These are phyloP conservation scores for Trichoderma asperellum DNA, from an alignment of 2,329 filamentous ascomycete genomes.

Conservation along the genomic window DNA sequence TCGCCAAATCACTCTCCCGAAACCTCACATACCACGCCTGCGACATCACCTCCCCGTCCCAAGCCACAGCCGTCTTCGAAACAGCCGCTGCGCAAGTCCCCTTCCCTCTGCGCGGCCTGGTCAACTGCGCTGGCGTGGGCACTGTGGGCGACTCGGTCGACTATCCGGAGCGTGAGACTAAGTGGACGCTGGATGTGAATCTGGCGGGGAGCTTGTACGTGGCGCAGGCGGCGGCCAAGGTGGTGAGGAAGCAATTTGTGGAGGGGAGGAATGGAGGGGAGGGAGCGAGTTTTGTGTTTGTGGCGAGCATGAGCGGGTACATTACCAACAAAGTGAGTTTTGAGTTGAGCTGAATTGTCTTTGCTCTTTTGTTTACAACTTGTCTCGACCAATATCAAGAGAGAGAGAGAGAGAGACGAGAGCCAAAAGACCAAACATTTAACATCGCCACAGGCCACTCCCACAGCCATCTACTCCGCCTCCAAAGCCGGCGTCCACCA, in stretches of 20 bases:
- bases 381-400: not conserved
- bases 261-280: constrained; percentile 19
- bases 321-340: constrained; percentile 44
- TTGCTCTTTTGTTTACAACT: not conserved
- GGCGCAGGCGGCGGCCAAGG: constrained; percentile 50
- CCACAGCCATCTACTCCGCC: constrained; percentile 53
- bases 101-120: constrained; percentile 39
- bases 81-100: constrained; percentile 24
- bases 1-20: constrained; percentile 19
- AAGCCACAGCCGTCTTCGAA: not conserved
- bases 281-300: constrained; percentile 52
- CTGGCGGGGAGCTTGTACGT: constrained; percentile 54
- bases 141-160: constrained; percentile 36
- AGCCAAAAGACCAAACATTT: not conserved
- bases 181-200: constrained; percentile 46
- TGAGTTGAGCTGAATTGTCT: constrained; percentile 18
- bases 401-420: no score
- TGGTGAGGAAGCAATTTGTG: constrained; percentile 46
- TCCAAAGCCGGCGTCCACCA: constrained; percentile 60
- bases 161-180: constrained; percentile 35
- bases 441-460: constrained; percentile 39
- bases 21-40: constrained; percentile 11
- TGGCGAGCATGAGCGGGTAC: constrained; percentile 56
- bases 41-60: constrained; percentile 12
- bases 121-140: constrained; percentile 41